Percentiles rank a stretch among this genome's conserved stretches.
phyloP scores from a whole-genome alignment of 495 filamentous ascomycete genomes.

The Penicillium chermesinum region DNA sequence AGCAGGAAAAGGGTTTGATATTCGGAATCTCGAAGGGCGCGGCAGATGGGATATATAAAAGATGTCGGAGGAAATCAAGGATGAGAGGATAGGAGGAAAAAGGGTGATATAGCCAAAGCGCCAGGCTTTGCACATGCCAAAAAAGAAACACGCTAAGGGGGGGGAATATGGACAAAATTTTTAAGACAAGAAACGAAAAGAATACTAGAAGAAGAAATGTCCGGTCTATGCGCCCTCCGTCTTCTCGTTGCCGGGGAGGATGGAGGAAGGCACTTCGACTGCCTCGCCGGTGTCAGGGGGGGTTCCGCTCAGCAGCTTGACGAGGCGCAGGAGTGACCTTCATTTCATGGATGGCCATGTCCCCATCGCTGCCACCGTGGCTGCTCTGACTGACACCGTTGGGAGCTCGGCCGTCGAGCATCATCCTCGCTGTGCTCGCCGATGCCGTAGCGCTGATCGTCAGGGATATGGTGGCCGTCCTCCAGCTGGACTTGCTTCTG shows the following conservation, averaged over 20 bases:
- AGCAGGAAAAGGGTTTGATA: too few species aligned
- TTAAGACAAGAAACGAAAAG: conserved; percentile 2
- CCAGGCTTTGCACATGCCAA: conserved; percentile 19
- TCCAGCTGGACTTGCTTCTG: conserved; percentile 62
- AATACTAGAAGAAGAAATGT: not conserved
- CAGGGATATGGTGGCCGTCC: conserved; percentile 58
- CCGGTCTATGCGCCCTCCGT: conserved; percentile 6
- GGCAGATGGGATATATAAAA: too few species aligned
- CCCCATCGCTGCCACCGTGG: conserved; percentile 30
- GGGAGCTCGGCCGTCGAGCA: conserved; percentile 53
- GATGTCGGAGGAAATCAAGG: not conserved
- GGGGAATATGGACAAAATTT: conserved; percentile 27
- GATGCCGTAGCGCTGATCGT: conserved; percentile 76
- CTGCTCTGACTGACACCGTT: conserved; percentile 44
- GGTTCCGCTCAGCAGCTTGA: conserved; percentile 31
- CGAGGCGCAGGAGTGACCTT: conserved; percentile 33
- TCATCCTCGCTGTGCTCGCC: conserved; percentile 67
- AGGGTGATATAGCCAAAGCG: conserved; percentile 12
- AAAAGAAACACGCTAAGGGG: conserved; percentile 25
- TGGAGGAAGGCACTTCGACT: conserved; percentile 7
- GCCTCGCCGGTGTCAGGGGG: conserved; percentile 19
- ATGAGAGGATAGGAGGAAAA: not conserved
- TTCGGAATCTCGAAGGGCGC: too few species aligned
- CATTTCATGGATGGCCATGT: conserved; percentile 34
- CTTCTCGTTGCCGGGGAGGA: conserved; percentile 25